phyloP scores from a whole-genome alignment of 2,329 filamentous ascomycete species.

The Venturia aucupariae region DNA sequence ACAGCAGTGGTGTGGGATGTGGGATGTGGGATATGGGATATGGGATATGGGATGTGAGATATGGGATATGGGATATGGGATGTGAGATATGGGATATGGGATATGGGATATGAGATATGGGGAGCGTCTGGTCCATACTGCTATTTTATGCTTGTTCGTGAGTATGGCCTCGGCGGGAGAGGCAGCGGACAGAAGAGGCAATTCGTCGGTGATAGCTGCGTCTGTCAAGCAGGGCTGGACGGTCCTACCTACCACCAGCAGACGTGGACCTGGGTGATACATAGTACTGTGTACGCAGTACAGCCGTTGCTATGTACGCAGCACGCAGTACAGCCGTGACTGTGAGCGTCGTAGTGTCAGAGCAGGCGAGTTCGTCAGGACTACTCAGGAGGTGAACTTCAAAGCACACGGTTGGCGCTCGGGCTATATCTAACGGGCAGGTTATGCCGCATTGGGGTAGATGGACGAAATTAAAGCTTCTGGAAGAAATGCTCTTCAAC shows the following conservation, averaged over 20 bases:
- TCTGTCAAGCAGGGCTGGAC: not conserved
- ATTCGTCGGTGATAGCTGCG: not conserved
- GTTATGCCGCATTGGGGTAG: not conserved
- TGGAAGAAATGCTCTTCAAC: constrained; percentile 1
- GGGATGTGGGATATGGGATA: no score
- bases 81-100: no score
- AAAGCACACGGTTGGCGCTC: not conserved
- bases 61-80: no score
- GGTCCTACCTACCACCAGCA: not conserved
- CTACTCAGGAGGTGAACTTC: not conserved
- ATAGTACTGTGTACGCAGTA: not conserved
- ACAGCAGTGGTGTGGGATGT: no score
- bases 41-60: no score
- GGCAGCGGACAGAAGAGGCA: not conserved
- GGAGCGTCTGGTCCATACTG: not conserved
- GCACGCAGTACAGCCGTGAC: no score
- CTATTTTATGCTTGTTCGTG: not conserved
- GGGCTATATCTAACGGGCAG: not conserved
- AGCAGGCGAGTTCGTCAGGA: no score
- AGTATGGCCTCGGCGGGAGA: not conserved
- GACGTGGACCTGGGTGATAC: not conserved
- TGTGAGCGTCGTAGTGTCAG: no score
- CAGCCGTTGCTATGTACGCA: not conserved
- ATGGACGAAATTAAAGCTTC: not conserved
- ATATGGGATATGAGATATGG: not conserved